Conservation (phyloP, 352 stramenopile genomes). For the Phytopythium kandeliae region DNA sequence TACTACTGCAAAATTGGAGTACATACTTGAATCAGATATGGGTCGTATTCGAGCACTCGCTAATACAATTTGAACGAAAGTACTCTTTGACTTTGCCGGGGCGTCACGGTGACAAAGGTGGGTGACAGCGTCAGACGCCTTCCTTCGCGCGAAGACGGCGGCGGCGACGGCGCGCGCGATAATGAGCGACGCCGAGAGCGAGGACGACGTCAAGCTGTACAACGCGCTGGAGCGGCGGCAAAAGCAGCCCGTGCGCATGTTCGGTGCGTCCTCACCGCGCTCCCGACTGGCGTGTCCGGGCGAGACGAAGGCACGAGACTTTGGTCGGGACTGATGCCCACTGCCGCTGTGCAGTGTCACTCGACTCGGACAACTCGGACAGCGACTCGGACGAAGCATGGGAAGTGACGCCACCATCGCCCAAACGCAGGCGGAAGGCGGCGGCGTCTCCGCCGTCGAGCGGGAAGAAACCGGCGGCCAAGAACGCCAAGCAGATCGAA, state of each 20-base stretch:
- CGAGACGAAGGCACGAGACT: not conserved
- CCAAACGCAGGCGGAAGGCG: conserved; percentile 6
- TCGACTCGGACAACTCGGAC: conserved; percentile 16
- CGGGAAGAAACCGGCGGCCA: conserved; percentile 9
- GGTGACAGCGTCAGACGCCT: too few species aligned
- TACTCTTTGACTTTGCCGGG: too few species aligned
- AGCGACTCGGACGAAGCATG: conserved; percentile 10
- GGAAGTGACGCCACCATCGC: conserved; percentile 13
- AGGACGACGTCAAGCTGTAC: conserved; percentile 63
- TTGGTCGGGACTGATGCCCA: not conserved
- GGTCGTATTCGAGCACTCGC: too few species aligned
- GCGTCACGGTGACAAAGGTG: too few species aligned
- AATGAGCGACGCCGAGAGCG: conserved; percentile 53
- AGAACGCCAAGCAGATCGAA: not conserved
- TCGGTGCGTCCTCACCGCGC: not conserved
- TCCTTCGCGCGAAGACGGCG: too few species aligned
- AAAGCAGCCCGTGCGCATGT: conserved; percentile 35
- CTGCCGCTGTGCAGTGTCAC: conserved; percentile 21
- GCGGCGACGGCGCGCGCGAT: not conserved
- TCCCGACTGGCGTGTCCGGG: not conserved
- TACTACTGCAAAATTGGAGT: too few species aligned
- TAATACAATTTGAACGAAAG: too few species aligned
- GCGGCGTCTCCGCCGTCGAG: conserved; percentile 10
- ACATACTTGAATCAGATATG: too few species aligned
- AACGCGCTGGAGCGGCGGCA: conserved; percentile 56